phyloP scores from a whole-genome alignment of 2,329 filamentous ascomycete species.

The Monilinia laxa region DNA sequence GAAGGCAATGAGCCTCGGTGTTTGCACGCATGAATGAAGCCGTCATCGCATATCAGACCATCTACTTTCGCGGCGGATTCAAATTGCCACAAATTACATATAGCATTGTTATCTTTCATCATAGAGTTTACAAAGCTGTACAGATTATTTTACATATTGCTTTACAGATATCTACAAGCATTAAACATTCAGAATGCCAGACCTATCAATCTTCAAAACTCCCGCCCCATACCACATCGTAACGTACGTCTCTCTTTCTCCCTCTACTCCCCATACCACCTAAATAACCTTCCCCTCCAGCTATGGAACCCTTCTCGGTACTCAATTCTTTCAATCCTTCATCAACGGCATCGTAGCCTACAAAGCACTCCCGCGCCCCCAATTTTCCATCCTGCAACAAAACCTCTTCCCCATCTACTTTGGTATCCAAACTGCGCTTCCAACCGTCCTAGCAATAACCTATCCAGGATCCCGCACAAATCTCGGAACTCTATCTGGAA shows the following conservation, averaged over 20 bases:
- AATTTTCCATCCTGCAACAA: conserved; percentile 79
- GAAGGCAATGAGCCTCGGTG: not conserved
- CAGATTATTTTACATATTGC: not conserved
- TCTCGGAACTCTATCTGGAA: conserved; percentile 44
- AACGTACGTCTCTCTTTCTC: conserved; percentile 51
- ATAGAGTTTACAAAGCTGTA: not conserved
- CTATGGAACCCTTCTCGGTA: conserved; percentile 85
- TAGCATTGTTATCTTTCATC: not conserved
- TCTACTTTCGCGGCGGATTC: not conserved
- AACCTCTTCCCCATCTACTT: conserved; percentile 89
- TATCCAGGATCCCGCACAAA: conserved; percentile 62
- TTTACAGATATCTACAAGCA: not conserved
- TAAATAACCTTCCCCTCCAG: conserved; percentile 49
- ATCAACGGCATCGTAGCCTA: conserved; percentile 72
- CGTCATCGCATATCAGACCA: conserved; percentile 18
- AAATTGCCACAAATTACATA: not conserved
- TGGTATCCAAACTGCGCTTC: conserved; percentile 73
- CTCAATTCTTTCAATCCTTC: conserved; percentile 87
- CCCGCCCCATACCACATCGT: conserved; percentile 75
- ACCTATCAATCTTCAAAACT: conserved; percentile 51
- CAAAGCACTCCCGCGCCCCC: conserved; percentile 70
- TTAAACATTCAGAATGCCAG: conserved; percentile 39
- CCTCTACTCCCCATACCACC: conserved; percentile 14
- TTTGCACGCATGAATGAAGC: not conserved
- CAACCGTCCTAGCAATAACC: conserved; percentile 72